Percentiles rank a stretch among this genome's conserved stretches.
Conservation (phyloP, 2,329 filamentous ascomycete genomes). For the Hypoxylon sp. region DNA sequence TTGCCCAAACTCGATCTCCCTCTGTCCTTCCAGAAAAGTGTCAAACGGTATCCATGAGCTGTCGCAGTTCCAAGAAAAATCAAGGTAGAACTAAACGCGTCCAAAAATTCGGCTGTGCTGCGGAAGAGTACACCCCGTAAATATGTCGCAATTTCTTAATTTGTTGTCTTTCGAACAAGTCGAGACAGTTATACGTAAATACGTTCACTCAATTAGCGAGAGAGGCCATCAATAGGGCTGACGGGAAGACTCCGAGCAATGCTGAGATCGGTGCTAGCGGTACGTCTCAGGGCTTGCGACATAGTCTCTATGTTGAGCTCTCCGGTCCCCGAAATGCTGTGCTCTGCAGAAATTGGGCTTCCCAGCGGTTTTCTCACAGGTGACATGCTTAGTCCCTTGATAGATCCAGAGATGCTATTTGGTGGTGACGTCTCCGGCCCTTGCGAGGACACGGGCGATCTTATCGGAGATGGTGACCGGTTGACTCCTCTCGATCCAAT, state of each 20-base stretch:
- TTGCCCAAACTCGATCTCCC: conserved; percentile 41
- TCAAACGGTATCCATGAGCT: conserved; percentile 51
- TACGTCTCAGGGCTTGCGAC: conserved; percentile 87
- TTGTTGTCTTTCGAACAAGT: not conserved
- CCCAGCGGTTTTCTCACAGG: conserved; percentile 71
- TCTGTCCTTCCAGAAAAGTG: conserved; percentile 36
- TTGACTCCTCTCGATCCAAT: conserved; percentile 66
- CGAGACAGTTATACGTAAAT: conserved; percentile 4
- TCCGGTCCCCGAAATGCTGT: conserved; percentile 66
- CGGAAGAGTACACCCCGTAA: conserved; percentile 18
- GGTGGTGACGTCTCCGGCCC: conserved; percentile 77
- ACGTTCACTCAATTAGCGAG: conserved; percentile 41
- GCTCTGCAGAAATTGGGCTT: conserved; percentile 71
- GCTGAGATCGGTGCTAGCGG: conserved; percentile 83
- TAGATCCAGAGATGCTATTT: conserved; percentile 79
- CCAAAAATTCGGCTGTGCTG: conserved; percentile 24
- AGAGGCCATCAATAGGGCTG: conserved; percentile 67
- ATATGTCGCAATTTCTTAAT: conserved; percentile 32
- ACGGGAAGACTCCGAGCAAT: conserved; percentile 67
- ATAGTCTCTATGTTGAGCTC: conserved; percentile 95
- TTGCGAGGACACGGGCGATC: conserved; percentile 82
- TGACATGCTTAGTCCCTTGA: conserved; percentile 80
- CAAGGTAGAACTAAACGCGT: conserved; percentile 35
- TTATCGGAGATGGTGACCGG: conserved; percentile 83
- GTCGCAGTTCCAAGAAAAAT: conserved; percentile 42